Evolutionary conservation across 306 rosid genomes (phyloP).

Genomic region (Begonia loranthoides): DNA sequence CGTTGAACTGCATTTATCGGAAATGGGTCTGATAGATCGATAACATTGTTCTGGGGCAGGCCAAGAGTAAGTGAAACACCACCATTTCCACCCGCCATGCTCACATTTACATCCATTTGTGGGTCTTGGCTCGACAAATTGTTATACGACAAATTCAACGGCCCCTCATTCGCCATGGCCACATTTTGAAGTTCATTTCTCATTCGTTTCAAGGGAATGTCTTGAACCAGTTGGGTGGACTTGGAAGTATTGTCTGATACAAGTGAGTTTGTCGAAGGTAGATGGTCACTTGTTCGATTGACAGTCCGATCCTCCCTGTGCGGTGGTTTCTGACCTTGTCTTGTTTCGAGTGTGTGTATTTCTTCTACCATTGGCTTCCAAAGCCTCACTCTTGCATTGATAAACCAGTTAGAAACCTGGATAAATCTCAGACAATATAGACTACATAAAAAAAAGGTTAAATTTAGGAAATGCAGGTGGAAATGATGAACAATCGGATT

Average conservation of each 20-base stretch:
- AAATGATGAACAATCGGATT: too few species aligned
- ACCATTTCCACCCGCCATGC: conserved; percentile 26
- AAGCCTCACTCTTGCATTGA: conserved; percentile 86
- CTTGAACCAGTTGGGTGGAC: conserved; percentile 3
- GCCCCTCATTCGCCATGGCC: conserved; percentile 20
- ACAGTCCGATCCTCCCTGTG: conserved; percentile 24
- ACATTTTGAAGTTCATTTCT: conserved; percentile 29
- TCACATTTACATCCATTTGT: conserved; percentile 33
- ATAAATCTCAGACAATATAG: background rate
- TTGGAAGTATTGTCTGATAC: conserved; percentile 32
- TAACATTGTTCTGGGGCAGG: conserved; percentile 68
- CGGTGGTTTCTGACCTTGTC: conserved; percentile 40
- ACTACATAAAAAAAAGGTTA: too few species aligned
- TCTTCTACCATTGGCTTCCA: conserved; percentile 99
- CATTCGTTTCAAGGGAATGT: conserved; percentile 2
- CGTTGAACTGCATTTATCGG: conserved; percentile 40
- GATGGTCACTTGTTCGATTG: conserved; percentile 25
- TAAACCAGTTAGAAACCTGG: conserved; percentile 91
- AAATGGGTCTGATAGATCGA: conserved; percentile 54
- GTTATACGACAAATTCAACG: conserved; percentile 24
- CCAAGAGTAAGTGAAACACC: conserved; percentile 77
- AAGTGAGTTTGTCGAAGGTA: conserved; percentile 31
- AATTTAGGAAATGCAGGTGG: too few species aligned
- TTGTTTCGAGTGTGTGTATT: conserved; percentile 73
- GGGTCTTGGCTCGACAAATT: conserved; percentile 27